phyloP scores from a whole-genome alignment of 1,284 basidiomycete genomes.

The Fistulinella cinereoalba region DNA sequence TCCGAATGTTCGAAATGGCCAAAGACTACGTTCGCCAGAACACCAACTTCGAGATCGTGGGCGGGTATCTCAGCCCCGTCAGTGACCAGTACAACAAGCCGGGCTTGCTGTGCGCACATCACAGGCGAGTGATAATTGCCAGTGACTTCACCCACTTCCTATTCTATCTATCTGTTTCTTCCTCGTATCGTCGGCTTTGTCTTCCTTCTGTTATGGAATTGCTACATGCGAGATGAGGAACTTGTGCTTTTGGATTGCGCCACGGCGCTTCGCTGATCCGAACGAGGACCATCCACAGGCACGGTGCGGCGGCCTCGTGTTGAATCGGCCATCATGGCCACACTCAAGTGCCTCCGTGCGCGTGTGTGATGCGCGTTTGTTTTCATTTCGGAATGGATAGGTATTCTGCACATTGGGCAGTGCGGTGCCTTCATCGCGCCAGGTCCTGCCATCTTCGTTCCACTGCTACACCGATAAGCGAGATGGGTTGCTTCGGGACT shows the following conservation, averaged over 20 bases:
- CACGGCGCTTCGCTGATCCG: conserved; percentile 1
- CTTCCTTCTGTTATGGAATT: conserved; percentile 1
- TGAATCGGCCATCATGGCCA: conserved; percentile 1
- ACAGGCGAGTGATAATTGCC: conserved; percentile 56
- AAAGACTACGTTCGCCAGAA: conserved; percentile 92
- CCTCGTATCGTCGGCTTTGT: conserved; percentile 1
- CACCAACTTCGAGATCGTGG: conserved; percentile 90
- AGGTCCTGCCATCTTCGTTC: conserved; percentile 14
- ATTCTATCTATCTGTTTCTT: neutral
- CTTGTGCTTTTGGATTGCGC: neutral
- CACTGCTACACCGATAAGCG: conserved; percentile 10
- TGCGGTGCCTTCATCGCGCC: conserved; percentile 10
- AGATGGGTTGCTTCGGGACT: conserved; percentile 9
- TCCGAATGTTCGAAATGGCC: conserved; percentile 98
- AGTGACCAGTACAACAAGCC: conserved; percentile 92
- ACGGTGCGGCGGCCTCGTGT: conserved; percentile 22
- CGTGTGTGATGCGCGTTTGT: conserved; percentile 4
- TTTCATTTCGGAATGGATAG: conserved; percentile 7
- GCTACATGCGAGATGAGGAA: conserved; percentile 10
- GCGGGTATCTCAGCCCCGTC: conserved; percentile 93
- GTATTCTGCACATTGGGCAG: conserved; percentile 9
- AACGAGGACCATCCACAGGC: conserved; percentile 10
- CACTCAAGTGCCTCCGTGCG: neutral
- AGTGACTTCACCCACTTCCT: neutral
- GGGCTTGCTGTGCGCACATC: conserved; percentile 75